Base-by-base conservation (phyloP, 192 early-diverging fungal species). In the Chytriomyces sp. region DNA sequence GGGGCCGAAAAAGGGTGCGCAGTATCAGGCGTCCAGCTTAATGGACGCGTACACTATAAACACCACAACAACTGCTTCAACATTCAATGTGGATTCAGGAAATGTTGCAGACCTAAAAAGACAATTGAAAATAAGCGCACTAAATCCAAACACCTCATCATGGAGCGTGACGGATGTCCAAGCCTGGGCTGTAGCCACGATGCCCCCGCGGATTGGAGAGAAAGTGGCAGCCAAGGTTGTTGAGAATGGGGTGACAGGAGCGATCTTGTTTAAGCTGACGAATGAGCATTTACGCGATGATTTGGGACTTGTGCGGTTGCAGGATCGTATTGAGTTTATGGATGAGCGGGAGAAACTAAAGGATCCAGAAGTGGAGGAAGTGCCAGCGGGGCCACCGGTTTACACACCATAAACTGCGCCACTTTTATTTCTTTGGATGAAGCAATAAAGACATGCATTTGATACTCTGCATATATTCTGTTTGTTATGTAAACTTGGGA, bases 241-340 rank as follows among this genome's bases (percentile, higher is more conserved):
- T 35, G 35, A 35, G 35, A 35, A 35, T 35, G 35, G 35, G 35
- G 35, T 35, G 0, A 35, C 35, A 4, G 53, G 53, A 2, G 53
- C 53, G 53, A 57, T 20, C 16, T 5, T 57, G 53, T 20, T 57
- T 13, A 57, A 57, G 3, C 3, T 57, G 16, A 57, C 53, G 3
- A 57, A 57, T 20, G 53, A 57, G 53, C 53, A 57, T 57, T n/a
- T 57, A 20, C 53, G 53, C 53, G 53, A 57, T 57, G 53, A 57
- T 57, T 20, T 57, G 53, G 53, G 53, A 20, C 53, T 57, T 57
- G 53, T 57, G 2, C 13, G 20, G 53, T 57, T 57, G 53, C 13
- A 57, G 3, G 53, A 57, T 57, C 53, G 53, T 1, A 57, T 57
- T 13, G 53, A n/a, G 53, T 57, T 57, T 57, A 20, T 20, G 53